Base-by-base conservation (phyloP, 495 filamentous ascomycete species). In the Penicillium ochrochloron region DNA sequence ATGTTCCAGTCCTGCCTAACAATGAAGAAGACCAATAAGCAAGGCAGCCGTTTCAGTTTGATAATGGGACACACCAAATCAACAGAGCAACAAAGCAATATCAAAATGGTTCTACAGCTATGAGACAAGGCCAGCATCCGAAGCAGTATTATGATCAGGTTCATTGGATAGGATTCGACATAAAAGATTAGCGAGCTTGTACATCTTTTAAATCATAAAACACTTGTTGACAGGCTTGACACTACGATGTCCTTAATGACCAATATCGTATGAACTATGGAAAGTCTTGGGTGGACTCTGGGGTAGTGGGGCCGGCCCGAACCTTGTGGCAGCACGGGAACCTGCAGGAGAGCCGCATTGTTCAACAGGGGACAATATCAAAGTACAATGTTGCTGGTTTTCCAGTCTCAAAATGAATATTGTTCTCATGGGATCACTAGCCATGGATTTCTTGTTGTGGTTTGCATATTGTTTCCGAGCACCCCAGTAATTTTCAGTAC, bases 281-380 rank as follows among this genome's bases (percentile, higher is more conserved):
- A n/a, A 5, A 48, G 11, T 21, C 11, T 25, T 19, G 19, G 42
- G 44, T 21, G 25, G 21, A 19, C 23, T n/a, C n/a, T 39, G 53
- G 53, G 52, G 52, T 25, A 19, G 53, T 56, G 33, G 31, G 53
- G 53, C 31, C 53, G 33, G 53, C 9, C 53, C 53, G 53, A 56
- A 15, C 29, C 29, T 56, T 37, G 33, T 56, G 15, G 34, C 31
- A 23, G 53, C 33, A 12, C 7, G 33, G 29, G 9, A 35, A 19
- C 17, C 53, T 56, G 53, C 51, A 29, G 25, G 17, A 10, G 53
- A 56, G 53, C 29, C 33, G 33, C 53, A 56, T 56, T 21, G 21
- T 48, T 12, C 23, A 4, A 23, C 44, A 23, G 44, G 42, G 42
- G 42, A 10, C 21, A 12, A 3, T 3, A 48, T 48, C n/a, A 48